A percentile compares a stretch with the other conserved stretches of the same genome.
Evolutionary conservation across 345 rosid species (phyloP).

Genomic region (Excoecaria agallocha): DNA sequence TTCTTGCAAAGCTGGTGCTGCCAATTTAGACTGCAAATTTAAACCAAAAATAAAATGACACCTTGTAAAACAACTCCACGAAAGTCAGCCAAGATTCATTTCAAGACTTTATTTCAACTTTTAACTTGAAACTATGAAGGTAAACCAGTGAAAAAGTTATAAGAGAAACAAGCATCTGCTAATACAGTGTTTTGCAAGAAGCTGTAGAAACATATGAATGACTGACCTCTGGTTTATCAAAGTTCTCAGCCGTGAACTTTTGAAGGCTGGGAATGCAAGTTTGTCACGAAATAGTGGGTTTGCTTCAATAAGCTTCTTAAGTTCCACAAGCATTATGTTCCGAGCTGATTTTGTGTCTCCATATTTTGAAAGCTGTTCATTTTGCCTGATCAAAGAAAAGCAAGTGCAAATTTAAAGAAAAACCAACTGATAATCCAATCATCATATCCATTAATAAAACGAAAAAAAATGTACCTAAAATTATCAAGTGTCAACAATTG

Average conservation of each 20-base stretch:
- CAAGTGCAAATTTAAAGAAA: constrained; percentile 11
- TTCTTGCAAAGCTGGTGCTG: constrained; percentile 95
- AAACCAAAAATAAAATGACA: constrained; percentile 7
- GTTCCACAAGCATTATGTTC: constrained; percentile 58
- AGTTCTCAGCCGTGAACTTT: constrained; percentile 70
- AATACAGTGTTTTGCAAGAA: neutral
- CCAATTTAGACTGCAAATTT: constrained; percentile 74
- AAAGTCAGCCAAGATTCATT: too few species aligned
- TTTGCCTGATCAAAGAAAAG: constrained; percentile 46
- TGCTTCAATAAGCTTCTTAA: constrained; percentile 75
- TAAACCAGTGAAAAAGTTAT: neutral
- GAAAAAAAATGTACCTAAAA: constrained; percentile 56
- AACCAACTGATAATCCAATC: neutral
- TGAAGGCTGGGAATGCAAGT: constrained; percentile 59
- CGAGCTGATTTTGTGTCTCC: constrained; percentile 81
- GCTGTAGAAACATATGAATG: constrained; percentile 8
- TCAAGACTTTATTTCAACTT: neutral
- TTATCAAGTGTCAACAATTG: constrained; percentile 70
- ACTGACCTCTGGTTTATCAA: constrained; percentile 84
- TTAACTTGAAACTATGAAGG: neutral
- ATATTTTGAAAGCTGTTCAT: constrained; percentile 80
- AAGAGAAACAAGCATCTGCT: neutral
- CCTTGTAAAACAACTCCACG: constrained; percentile 8
- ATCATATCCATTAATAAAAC: constrained; percentile 5
- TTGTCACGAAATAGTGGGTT: constrained; percentile 80